Conservation (phyloP, 2,329 filamentous ascomycete genomes). For the Colletotrichum trifolii region DNA sequence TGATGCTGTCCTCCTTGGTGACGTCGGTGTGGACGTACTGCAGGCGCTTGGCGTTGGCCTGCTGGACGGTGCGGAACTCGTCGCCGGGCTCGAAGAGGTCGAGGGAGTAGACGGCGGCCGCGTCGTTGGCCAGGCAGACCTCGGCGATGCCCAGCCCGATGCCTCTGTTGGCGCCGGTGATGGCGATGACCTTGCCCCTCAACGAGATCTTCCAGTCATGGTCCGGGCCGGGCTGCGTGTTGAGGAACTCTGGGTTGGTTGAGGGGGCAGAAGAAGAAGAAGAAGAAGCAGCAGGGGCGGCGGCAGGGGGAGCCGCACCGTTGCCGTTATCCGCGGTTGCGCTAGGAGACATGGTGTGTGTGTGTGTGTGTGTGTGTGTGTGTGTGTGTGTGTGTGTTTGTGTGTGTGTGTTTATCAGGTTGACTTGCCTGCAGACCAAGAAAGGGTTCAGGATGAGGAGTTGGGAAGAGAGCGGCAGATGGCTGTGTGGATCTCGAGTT, state of each 20-base stretch:
- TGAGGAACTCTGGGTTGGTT: slow-evolving; percentile 37
- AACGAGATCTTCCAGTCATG: slow-evolving; percentile 50
- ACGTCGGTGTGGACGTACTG: slow-evolving; percentile 59
- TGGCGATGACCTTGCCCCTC: slow-evolving; percentile 51
- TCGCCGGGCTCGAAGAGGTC: slow-evolving; percentile 43
- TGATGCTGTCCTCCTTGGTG: slow-evolving; percentile 53
- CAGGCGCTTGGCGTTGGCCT: slow-evolving; percentile 55
- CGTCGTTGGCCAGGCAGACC: slow-evolving; percentile 56
- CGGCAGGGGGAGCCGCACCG: neutral
- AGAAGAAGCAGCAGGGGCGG: neutral
- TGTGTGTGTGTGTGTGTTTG: no score
- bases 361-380: neutral
- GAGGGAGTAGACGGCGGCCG: slow-evolving; percentile 47
- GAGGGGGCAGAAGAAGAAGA: neutral
- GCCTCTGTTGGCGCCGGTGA: slow-evolving; percentile 56
- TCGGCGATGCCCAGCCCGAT: slow-evolving; percentile 59
- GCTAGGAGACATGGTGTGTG: slow-evolving; percentile 23
- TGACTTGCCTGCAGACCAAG: neutral
- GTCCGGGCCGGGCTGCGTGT: slow-evolving; percentile 46
- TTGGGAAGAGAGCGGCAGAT: neutral
- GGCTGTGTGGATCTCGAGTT: neutral
- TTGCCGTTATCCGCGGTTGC: slow-evolving; percentile 21
- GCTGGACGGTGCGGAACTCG: slow-evolving; percentile 41
- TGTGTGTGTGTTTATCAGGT: neutral
- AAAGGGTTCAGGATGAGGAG: no score